phyloP scores from a whole-genome alignment of 306 rosid species.

The Malus domestica region DNA sequence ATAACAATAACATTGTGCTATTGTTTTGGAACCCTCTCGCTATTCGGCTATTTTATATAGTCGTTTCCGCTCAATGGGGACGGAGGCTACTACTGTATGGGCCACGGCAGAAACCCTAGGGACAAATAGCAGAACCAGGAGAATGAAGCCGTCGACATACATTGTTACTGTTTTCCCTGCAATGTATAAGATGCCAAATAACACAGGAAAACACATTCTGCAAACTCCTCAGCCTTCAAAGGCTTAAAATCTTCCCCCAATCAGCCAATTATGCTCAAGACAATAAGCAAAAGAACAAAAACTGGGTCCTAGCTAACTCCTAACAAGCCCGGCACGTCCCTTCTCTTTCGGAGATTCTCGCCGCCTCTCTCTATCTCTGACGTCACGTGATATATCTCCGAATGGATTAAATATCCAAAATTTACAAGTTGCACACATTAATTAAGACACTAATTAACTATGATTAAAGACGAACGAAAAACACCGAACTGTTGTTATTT shows the following conservation, averaged over 20 bases:
- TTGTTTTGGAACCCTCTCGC: no score
- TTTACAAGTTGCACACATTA: neutral
- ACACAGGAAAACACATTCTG: constrained; percentile 28
- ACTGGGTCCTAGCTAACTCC: neutral
- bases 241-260: constrained; percentile 21
- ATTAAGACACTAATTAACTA: neutral
- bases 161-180: constrained; percentile 38
- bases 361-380: neutral
- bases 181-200: constrained; percentile 40
- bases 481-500: constrained; percentile 45
- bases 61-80: neutral
- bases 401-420: neutral
- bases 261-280: constrained; percentile 33
- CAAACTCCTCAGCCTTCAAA: constrained; percentile 9
- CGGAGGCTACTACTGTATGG: neutral
- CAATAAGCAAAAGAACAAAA: constrained; percentile 28
- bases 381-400: neutral
- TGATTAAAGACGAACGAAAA: neutral
- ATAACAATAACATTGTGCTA: no score
- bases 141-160: constrained; percentile 32
- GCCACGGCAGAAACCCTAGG: constrained; percentile 7
- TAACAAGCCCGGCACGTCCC: neutral
- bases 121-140: constrained; percentile 50
- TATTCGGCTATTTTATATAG: no score
- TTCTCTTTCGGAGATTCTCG: neutral